Conservation (phyloP, 345 rosid species). For the Reutealis trisperma region DNA sequence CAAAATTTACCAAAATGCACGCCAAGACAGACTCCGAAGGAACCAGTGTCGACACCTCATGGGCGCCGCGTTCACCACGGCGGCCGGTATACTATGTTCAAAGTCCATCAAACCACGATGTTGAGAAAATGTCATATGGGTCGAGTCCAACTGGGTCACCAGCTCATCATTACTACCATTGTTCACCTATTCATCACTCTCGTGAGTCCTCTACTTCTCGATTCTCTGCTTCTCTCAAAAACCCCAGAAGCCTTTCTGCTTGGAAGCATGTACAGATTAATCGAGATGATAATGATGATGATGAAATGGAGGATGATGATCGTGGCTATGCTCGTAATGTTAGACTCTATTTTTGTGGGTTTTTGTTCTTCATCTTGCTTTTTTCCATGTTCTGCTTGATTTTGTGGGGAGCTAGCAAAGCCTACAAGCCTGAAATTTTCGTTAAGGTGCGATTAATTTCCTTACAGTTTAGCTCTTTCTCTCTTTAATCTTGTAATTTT, state of each 20-base stretch:
- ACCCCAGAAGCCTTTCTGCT: constrained; percentile 48
- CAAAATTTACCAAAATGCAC: constrained; percentile 54
- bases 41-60: constrained; percentile 70
- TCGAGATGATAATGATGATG: constrained; percentile 29
- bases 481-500: too few relatives aligned
- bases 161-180: constrained; percentile 72
- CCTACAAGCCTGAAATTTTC: constrained; percentile 64
- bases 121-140: constrained; percentile 91
- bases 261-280: constrained; percentile 57
- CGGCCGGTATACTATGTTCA: constrained; percentile 88
- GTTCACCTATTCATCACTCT: constrained; percentile 94
- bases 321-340: constrained; percentile 32
- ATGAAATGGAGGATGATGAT: constrained; percentile 33
- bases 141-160: constrained; percentile 84
- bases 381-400: constrained; percentile 70
- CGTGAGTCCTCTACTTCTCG: constrained; percentile 93
- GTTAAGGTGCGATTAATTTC: constrained; percentile 53
- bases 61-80: constrained; percentile 53
- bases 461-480: too few relatives aligned
- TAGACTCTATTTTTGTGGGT: constrained; percentile 58
- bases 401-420: constrained; percentile 80
- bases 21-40: constrained; percentile 92
- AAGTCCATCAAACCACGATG: constrained; percentile 95
- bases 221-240: constrained; percentile 72
- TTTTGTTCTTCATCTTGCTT: constrained; percentile 53